phyloP scores from a whole-genome alignment of 192 early-diverging fungal species.

The Podila epigama region DNA sequence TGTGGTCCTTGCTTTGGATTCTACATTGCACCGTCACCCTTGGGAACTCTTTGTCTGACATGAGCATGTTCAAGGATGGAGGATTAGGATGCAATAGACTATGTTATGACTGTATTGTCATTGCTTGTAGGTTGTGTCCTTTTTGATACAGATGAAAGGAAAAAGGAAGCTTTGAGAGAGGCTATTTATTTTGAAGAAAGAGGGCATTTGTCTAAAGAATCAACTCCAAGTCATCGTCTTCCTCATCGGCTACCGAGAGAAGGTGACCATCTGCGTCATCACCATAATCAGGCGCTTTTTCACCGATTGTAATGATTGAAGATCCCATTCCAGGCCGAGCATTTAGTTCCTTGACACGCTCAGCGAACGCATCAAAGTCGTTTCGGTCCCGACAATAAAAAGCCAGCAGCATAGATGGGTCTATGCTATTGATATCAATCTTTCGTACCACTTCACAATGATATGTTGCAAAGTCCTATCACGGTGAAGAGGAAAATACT shows the following conservation, averaged over 20 bases:
- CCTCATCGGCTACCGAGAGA: slow-evolving; percentile 43
- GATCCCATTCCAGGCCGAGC: slow-evolving; percentile 41
- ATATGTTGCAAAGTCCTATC: slow-evolving; percentile 80
- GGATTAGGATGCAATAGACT: no score
- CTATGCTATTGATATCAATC: slow-evolving; percentile 78
- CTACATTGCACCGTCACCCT: no score
- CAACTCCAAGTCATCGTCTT: slow-evolving; percentile 49
- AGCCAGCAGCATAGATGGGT: slow-evolving; percentile 94
- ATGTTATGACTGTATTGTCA: no score
- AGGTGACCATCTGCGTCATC: slow-evolving; percentile 53
- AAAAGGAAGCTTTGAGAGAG: background rate
- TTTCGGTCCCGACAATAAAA: slow-evolving; percentile 74
- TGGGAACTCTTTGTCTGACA: no score
- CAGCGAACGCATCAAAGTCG: slow-evolving; percentile 71
- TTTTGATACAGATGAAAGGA: background rate
- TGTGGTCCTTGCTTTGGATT: no score
- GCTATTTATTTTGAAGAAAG: background rate
- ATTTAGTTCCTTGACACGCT: slow-evolving; percentile 54
- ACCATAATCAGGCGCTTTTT: slow-evolving; percentile 69
- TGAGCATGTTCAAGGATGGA: no score
- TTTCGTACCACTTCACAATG: slow-evolving; percentile 81
- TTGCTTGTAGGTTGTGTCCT: background rate
- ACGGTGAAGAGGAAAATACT: no score
- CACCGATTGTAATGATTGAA: slow-evolving; percentile 70
- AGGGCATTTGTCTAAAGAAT: slow-evolving; percentile 11